These are phyloP conservation scores for Collybiopsis confluens DNA, from an alignment of 768 basidiomycete genomes.

Conservation along the genomic window DNA sequence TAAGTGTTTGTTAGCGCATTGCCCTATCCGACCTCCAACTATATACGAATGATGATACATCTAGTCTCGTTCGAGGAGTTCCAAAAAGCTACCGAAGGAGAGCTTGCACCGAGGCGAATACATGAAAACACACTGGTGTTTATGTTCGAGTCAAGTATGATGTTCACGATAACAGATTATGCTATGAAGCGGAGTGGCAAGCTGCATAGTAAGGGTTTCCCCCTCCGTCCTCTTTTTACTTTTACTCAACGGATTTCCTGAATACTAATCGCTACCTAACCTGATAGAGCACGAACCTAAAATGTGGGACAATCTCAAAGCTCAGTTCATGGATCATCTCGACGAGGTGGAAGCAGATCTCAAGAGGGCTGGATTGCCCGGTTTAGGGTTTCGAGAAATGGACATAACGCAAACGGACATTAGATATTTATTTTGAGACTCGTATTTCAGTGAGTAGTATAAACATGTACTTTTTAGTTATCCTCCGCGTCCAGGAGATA, in stretches of 20 bases:
- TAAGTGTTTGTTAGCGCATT: constrained; percentile 17
- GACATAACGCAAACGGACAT: background rate
- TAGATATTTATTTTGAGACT: no score
- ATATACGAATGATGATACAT: background rate
- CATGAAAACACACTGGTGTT: constrained; percentile 54
- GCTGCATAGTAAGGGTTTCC: constrained; percentile 39
- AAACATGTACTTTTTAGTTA: no score
- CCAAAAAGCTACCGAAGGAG: constrained; percentile 50
- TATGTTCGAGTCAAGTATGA: constrained; percentile 64
- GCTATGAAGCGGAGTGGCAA: constrained; percentile 58
- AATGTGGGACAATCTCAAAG: constrained; percentile 63
- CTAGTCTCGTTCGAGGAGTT: constrained; percentile 58
- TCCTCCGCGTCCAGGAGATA: no score
- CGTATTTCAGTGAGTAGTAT: no score
- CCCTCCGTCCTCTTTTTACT: no score
- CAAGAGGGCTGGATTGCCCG: constrained; percentile 35
- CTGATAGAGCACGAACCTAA: constrained; percentile 52
- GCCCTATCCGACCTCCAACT: background rate
- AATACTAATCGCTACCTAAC: background rate
- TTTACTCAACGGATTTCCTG: no score
- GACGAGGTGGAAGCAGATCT: constrained; percentile 50
- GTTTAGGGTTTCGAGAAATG: constrained; percentile 4
- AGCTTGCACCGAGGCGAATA: constrained; percentile 46
- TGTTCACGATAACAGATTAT: constrained; percentile 60
- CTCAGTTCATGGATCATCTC: constrained; percentile 54